Evolutionary conservation across 306 rosid genomes (phyloP).

Genomic region (Inga oerstediana): DNA sequence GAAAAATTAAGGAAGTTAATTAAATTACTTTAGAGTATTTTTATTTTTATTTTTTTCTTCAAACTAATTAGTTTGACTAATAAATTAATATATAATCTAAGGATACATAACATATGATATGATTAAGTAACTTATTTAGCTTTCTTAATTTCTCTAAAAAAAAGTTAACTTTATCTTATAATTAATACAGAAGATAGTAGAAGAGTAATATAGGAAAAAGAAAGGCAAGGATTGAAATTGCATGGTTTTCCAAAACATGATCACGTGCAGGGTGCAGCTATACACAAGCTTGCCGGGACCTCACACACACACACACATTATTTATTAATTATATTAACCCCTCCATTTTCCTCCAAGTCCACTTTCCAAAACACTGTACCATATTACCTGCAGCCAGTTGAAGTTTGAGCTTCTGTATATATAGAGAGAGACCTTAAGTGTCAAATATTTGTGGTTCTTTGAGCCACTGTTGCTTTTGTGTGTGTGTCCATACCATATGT

Average conservation of each 20-base stretch:
- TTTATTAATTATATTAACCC: neutral
- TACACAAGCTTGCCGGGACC: constrained; percentile 50
- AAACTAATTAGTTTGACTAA: too few relatives aligned
- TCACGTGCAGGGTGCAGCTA: constrained; percentile 67
- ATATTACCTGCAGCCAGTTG: neutral
- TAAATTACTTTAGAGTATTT: too few relatives aligned
- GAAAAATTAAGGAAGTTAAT: too few relatives aligned
- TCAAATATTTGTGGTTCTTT: neutral
- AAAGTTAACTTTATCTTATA: too few relatives aligned
- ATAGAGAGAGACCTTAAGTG: neutral
- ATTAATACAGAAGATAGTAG: accelerated
- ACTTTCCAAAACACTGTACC: neutral
- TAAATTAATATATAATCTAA: too few relatives aligned
- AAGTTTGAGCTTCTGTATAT: neutral
- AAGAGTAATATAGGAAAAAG: neutral
- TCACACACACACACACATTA: neutral
- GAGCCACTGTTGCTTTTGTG: neutral
- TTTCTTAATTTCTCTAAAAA: too few relatives aligned
- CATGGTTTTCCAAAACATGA: constrained; percentile 56
- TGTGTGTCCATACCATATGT: neutral
- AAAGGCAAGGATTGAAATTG: constrained; percentile 49
- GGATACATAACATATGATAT: too few relatives aligned
- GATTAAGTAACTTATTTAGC: too few relatives aligned
- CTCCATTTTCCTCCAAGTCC: neutral
- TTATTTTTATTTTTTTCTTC: too few relatives aligned